Base-by-base conservation (phyloP, 192 early-diverging fungal species). In the Coemansia sp. region DNA sequence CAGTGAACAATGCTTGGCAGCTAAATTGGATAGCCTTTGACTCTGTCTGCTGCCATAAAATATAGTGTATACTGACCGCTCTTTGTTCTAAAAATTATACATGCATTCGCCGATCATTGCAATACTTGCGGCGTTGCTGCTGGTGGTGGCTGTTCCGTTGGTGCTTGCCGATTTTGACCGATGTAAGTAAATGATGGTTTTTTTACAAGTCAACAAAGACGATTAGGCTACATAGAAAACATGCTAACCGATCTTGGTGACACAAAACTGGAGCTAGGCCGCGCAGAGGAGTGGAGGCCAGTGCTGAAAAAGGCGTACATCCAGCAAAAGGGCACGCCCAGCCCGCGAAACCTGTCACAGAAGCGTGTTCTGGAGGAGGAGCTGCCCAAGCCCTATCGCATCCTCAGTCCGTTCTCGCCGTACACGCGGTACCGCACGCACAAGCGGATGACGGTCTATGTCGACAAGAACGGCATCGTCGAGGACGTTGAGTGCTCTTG, bases 381-480 rank as follows among this genome's bases (percentile, higher is more conserved):
- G 66, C 70, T 78, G 38, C 75, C 75, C 23, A 67, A 72, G 55
- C 75, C 70, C 2, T 79, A 70, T 41, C 63, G 75, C 55, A 72
- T 72, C 37, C 50, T 79, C 17, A 58, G 17, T 17, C 70, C 70
- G 17, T 79, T 73, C 44, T 38, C 70, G 50, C 76, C 70, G 8
- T 73, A 79, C 70, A 52, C 63, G 31, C 55, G 31, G 28, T 66
- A 69, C 45, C 53, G 70, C 41, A 73, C 76, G 6, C 62, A 68
- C 37, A 34, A 40, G 59, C 70, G 70, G 2, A 42, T 73, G 42
- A 73, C 70, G 13, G 41, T 79, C 2, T 73, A 70, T 29, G 66
- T 79, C 2, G 60, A 79, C 48, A 62, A 65, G 20, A 72, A 72
- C 54, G 53, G 55, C 52, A 67, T 79, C 37, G 66, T 69, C 23